These are phyloP conservation scores for Hypholoma fasciculare DNA, from an alignment of 768 basidiomycete species.

Conservation along the genomic window DNA sequence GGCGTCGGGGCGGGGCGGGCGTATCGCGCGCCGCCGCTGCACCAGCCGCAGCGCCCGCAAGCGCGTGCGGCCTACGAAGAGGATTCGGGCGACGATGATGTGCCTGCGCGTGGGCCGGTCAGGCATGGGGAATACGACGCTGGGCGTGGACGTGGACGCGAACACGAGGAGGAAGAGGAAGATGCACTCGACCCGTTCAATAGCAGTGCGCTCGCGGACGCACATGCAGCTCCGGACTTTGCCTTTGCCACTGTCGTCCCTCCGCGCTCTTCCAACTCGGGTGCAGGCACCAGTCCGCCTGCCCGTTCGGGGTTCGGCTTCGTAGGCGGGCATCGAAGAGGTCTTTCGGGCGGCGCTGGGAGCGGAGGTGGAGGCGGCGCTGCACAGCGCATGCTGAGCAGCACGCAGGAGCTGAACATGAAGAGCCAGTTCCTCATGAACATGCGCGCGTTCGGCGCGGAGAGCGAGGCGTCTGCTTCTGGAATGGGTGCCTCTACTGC, in stretches of 20 bases:
- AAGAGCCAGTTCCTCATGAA: slow-evolving; percentile 36
- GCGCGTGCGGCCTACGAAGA: neutral
- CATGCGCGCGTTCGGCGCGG: slow-evolving; percentile 16
- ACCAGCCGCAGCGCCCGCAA: neutral
- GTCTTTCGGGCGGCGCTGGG: slow-evolving; percentile 3
- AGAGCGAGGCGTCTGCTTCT: slow-evolving; percentile 8
- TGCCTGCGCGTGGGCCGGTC: no score
- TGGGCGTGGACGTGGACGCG: neutral
- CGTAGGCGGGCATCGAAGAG: neutral
- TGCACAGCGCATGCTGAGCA: slow-evolving; percentile 31
- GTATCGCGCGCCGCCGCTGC: neutral
- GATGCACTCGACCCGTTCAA: slow-evolving; percentile 43
- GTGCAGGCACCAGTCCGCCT: neutral
- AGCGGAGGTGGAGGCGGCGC: neutral
- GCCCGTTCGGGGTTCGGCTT: slow-evolving; percentile 6
- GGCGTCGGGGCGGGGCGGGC: neutral
- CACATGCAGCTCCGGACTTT: neutral
- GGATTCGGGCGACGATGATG: neutral
- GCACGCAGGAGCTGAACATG: slow-evolving; percentile 41
- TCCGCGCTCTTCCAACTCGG: neutral
- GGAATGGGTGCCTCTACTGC: neutral
- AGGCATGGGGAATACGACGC: neutral
- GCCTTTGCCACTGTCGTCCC: neutral
- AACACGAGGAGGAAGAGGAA: slow-evolving; percentile 18
- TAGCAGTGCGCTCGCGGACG: neutral